Base-by-base conservation (phyloP, 1,139 yeast genomes). In the Scheffersomyces quercinus region DNA sequence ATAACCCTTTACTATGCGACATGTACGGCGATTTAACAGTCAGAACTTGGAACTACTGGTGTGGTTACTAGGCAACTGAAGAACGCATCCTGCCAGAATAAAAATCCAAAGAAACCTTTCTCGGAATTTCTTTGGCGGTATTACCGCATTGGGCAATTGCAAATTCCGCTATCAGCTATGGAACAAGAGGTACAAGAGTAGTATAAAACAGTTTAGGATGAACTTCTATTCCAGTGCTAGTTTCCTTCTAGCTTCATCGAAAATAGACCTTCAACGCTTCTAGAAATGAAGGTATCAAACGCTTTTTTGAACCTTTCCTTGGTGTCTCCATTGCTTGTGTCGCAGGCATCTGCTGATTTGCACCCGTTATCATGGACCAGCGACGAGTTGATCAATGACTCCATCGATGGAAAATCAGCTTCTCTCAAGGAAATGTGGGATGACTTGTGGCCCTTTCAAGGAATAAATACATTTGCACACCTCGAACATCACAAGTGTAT, bases 391-490 rank as follows among this genome's bases (percentile, higher is more conserved):
- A 31, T 31, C 15, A 31, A 31, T 14, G 35, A 31, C 12, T 31
- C 35, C 14, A 14, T 31, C 11, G 35, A 31, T 7, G 24, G 35
- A 9, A 10, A 10, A 14, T 8, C 35, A 34, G 71, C 79, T 6
- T 55, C 74, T 5, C 60, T 82, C 28, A 66, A 75, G 28, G 79
- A 81, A 5, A 63, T 77, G 47, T 83, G 88, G 88, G 86, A 81
- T 2, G 73, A 72, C 40, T 76, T 73, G 26, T 82, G 88, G 87
- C 85, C 85, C 10, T 83, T 82, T 53, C 78, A 77, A 51, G 93
- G 93, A 1, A 75, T 85, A 40, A 75, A 81, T 54, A 82, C 93
- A 0, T 86, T 85, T 70, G 93, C 93, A 5, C 91, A 86, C 51
- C 66, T 85, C 43, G 81, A 82, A 26, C 75, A 79, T 50, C 68